Percentiles rank a stretch among this genome's conserved stretches.
These are phyloP conservation scores for Vitellaria paradoxa DNA, from an alignment of 179 eudicot genomes.

Conservation along the genomic window DNA sequence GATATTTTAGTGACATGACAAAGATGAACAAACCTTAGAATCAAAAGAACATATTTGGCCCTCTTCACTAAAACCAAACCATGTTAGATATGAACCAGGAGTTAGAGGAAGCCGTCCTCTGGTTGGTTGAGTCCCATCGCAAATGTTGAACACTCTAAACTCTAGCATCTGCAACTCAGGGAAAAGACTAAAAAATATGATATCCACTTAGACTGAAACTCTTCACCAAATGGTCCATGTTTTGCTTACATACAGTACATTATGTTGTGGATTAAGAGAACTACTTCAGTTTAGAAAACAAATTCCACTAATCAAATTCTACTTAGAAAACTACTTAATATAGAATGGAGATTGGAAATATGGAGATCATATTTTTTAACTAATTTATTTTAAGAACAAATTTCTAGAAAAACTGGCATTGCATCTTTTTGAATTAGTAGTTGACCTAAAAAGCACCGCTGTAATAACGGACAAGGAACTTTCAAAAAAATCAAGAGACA, in stretches of 20 bases:
- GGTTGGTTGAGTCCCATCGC: slow-evolving; percentile 49
- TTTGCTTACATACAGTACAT: neutral
- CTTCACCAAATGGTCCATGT: neutral
- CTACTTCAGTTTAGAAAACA: neutral
- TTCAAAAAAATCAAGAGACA: too few species aligned
- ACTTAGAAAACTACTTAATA: neutral
- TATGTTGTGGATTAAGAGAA: neutral
- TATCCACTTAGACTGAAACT: slow-evolving; percentile 9
- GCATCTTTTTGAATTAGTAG: too few species aligned
- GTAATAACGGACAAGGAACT: too few species aligned
- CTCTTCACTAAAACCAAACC: slow-evolving; percentile 98
- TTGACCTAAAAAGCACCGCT: too few species aligned
- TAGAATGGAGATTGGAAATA: too few species aligned
- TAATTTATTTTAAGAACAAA: too few species aligned
- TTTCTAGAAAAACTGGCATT: too few species aligned
- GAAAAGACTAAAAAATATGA: neutral
- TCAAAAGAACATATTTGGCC: slow-evolving; percentile 87
- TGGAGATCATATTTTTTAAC: too few species aligned
- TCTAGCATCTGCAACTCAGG: slow-evolving; percentile 65
- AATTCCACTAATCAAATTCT: neutral
- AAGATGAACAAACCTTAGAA: slow-evolving; percentile 60
- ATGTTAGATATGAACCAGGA: slow-evolving; percentile 73
- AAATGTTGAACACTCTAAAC: slow-evolving; percentile 70
- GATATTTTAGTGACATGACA: slow-evolving; percentile 3
- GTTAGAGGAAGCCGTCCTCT: slow-evolving; percentile 79